These are phyloP conservation scores for Dendryphion nanum DNA, from an alignment of 2,329 filamentous ascomycete species.

Conservation along the genomic window DNA sequence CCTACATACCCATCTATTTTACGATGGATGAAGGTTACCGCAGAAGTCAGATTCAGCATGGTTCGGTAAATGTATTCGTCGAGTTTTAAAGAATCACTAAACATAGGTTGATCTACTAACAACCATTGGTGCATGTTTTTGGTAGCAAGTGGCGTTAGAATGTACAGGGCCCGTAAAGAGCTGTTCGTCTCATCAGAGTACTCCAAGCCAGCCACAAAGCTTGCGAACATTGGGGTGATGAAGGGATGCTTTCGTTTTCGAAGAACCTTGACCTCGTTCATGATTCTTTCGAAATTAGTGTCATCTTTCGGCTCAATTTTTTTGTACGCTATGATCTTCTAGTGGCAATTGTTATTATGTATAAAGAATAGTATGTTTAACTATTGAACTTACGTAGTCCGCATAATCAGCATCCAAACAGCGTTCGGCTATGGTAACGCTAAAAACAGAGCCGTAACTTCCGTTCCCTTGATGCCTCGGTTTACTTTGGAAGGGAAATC, in stretches of 20 bases:
- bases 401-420: no score
- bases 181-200: not conserved
- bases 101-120: not conserved
- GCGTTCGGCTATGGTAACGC: no score
- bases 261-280: not conserved
- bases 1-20: constrained; percentile 2
- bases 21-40: constrained; percentile 1
- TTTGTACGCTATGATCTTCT: no score
- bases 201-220: constrained; percentile 1
- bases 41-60: not conserved
- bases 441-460: no score
- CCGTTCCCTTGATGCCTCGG: no score
- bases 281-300: not conserved
- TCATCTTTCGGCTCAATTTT: no score
- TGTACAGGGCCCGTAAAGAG: not conserved
- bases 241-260: not conserved
- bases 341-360: no score
- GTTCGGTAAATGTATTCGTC: not conserved
- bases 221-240: not conserved
- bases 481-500: no score
- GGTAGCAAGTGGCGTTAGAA: not conserved
- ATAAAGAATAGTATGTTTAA: no score
- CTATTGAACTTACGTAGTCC: no score
- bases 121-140: constrained; percentile 2
- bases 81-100: not conserved